Base-by-base conservation (phyloP, 2,329 filamentous ascomycete species). In the Aspergillus sp. region DNA sequence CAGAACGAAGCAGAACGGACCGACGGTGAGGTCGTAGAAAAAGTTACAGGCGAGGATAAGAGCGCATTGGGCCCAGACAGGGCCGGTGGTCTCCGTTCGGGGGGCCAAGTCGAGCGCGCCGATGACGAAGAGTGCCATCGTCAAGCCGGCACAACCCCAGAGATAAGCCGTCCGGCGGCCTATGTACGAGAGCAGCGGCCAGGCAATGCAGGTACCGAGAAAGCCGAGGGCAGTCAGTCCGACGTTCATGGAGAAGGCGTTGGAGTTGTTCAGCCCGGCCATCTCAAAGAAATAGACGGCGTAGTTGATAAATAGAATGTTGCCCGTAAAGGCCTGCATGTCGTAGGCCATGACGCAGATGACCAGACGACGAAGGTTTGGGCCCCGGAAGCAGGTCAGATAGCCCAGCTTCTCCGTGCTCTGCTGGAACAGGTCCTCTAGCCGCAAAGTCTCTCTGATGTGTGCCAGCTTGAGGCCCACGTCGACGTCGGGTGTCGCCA, bases 1-100 rank as follows among this genome's bases (percentile, higher is more conserved):
- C 20, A 84, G 65, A 0, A 77, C 77, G 69, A 82, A 85, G 14
- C 79, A 81, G 7, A 84, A 75, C 0, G 82, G 82, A 0, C 82
- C 83, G 16, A 84, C 77, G 6, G 80, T 80, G 55, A 81, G 76
- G 70, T 81, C 80, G 67, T 84, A 85, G 9, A 81, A 73, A 51
- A 84, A 82, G 6, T 52, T 69, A 55, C 62, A 71, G n/a, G 60
- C 54, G 9, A 71, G 46, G 45, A 69, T 65, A 2, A 81, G 62
- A 2, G 70, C 69, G 3, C 71, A 73, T 62, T 80, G 77, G 0
- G 75, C 75, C 74, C 78, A 80, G 1, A 65, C 64, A 2, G 69
- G 66, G 12, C 54, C 62, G 2, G 53, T n/a, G 24, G 14, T 54
- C 52, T 76, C 69, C 6, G 20, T 20, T 2, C 68, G 67, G 4